Evolutionary conservation across 1,139 yeast genomes (phyloP), one percentile per base, ranked within the genome.

Genomic region (Kodamaea sp.): DNA sequence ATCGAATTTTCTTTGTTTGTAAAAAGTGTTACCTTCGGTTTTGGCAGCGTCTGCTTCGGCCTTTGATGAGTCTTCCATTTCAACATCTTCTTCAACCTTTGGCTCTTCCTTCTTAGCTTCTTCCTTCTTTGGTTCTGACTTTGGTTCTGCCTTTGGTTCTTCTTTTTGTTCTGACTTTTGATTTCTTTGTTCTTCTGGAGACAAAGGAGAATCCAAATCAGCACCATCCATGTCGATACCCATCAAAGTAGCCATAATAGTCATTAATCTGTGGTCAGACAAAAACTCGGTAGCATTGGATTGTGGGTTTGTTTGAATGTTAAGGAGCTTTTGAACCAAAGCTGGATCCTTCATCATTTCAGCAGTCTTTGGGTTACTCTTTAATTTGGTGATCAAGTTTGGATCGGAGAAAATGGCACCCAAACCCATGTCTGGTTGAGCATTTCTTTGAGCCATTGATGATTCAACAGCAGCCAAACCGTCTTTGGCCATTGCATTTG

Each of bases 1-100:
- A 57, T 88, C 97, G 52, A 94, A 94, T 57, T 90, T 75, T 59
- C 85, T 86, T 52, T 82, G 73, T 65, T 92, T 92, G 74, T 94
- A 94, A 36, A 86, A 72, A 34, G 76, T 69, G 67, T 94, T 94
- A 51, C 97, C 99, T 62, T 82, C 79, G 8, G 85, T 84, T 64
- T 94, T 94, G 43, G 79, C 82, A 11, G 69, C 79, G 48, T 87
- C 95, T 24, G 98, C 97, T 39, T 71, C 70, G 11, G 58, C 69
- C 20, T 62, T 53, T 32, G 58, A 61, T 7, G 40, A 29, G 27
- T 41, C 47, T 20, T 49, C 65, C 65, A 65, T 65, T 36, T 56
- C 70, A 7, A 62, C 65, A 40, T 65, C 73, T 42, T 62, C 62
- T 25, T 49, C 54, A 12, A 45, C 55, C 7, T 37, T 29, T n/a